Base-by-base conservation (phyloP, 805 yeast genomes). In the Candida nitratophila region DNA sequence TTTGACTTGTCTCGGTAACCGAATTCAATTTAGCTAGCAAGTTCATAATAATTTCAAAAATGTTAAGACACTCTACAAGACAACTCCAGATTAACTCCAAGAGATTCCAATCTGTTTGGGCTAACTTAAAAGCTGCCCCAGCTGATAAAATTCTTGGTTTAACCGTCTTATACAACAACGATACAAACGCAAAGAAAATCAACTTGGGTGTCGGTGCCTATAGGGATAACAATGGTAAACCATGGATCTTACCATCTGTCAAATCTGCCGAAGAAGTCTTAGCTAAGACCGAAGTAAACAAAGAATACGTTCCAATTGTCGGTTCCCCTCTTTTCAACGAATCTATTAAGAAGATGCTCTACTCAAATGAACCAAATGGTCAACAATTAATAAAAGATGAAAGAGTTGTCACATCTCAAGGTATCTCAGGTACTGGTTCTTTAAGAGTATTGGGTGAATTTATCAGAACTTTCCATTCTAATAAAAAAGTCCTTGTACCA, bases 371-470 rank as follows among this genome's bases (percentile, higher is more conserved):
- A 50, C 60, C 69, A 41, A 65, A 72, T 48, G 86, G 86, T 34
- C 68, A 73, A 33, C 60, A 73, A 47, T 74, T 83, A 45, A 63
- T 83, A 37, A 65, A 67, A 14, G 81, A 77, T 41, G 74, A 76
- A 45, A 74, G 95, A 55, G 75, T 90, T 35, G 84, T 88, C 43
- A 79, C 95, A 41, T 73, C 89, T 14, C 99, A 91, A 68, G 84
- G 97, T 46, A 73, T 91, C 49, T 84, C 95, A 34, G 99, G 99
- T 50, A 91, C 99, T 33, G 99, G 99, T 49, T 91, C 97, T 3
- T 71, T 90, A 49, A 80, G 95, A 52, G 81, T 91, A 33, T 79
- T 89, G 41, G 91, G 86, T 21, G 91, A 83, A 58, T 86, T 91
- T 59, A 64, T 90, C 55, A 65, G 65, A 51, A 68, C 75, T 48